Percentiles rank a stretch among this genome's conserved stretches.
Evolutionary conservation across 345 rosid species (phyloP).

Genomic region (Citrus cavaleriei): DNA sequence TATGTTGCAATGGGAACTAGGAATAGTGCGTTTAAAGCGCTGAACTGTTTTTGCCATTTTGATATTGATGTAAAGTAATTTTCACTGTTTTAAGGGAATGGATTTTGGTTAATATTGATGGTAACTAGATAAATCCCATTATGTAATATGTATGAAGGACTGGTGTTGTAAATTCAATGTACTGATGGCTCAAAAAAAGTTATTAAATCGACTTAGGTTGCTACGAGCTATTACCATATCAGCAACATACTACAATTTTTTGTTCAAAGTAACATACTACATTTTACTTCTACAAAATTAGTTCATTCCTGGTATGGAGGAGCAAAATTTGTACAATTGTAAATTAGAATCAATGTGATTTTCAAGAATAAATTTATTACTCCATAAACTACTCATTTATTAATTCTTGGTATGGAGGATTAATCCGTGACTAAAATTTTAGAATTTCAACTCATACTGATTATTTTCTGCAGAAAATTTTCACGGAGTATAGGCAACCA

Average conservation of each 20-base stretch:
- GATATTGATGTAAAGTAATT: not conserved
- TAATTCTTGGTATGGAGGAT: too few relatives aligned
- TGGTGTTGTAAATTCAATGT: too few relatives aligned
- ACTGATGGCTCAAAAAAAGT: too few relatives aligned
- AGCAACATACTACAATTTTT: not conserved
- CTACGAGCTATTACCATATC: not conserved
- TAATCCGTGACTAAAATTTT: not conserved
- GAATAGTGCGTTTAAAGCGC: not conserved
- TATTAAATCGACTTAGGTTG: too few relatives aligned
- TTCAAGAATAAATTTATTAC: not conserved
- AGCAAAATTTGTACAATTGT: not conserved
- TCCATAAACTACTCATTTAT: too few relatives aligned
- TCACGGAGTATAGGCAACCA: conserved; percentile 50
- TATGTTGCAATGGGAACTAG: not conserved
- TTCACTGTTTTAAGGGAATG: not conserved
- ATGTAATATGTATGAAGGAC: too few relatives aligned
- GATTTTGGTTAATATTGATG: too few relatives aligned
- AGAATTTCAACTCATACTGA: not conserved
- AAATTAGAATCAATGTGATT: not conserved
- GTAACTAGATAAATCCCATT: too few relatives aligned
- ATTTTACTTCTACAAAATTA: not conserved
- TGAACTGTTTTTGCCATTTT: not conserved
- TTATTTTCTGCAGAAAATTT: conserved; percentile 42
- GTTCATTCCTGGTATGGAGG: not conserved
- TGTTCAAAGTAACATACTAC: not conserved